phyloP scores from a whole-genome alignment of 23 red algal genomes.

The Gracilaria domingensis region DNA sequence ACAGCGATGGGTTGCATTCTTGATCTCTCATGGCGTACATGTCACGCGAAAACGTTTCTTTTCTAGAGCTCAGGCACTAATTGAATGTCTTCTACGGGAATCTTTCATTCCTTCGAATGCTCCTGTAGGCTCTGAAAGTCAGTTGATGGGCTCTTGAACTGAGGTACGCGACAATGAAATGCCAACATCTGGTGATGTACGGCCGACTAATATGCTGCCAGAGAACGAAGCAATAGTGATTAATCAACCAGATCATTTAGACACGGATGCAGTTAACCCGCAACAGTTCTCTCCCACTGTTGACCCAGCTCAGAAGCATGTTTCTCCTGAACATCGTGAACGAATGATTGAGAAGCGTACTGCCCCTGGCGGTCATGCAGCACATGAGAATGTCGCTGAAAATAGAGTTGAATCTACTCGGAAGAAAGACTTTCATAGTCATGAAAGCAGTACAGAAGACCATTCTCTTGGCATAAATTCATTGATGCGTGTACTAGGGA shows the following conservation, averaged over 20 bases:
- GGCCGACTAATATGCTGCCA: background rate
- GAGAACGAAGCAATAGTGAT: background rate
- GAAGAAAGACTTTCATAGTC: background rate
- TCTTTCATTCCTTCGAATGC: background rate
- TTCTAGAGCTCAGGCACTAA: background rate
- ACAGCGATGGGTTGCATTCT: slow-evolving; percentile 7
- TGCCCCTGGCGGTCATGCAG: too few relatives aligned
- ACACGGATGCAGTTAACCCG: too few relatives aligned
- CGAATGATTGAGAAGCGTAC: background rate
- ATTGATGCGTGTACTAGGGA: slow-evolving; percentile 12
- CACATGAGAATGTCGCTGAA: too few relatives aligned
- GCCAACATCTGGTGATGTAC: background rate
- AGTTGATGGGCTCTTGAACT: background rate
- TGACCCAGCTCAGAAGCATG: too few relatives aligned
- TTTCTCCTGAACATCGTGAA: background rate
- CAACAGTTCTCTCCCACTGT: too few relatives aligned
- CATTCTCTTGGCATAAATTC: background rate
- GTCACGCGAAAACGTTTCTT: slow-evolving; percentile 1
- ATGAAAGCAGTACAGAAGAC: background rate
- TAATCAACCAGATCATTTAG: background rate
- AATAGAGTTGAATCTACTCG: background rate
- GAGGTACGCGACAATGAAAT: background rate
- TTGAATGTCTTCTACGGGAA: background rate
- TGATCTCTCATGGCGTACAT: background rate
- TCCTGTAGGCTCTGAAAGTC: background rate